Conservation (phyloP, 768 basidiomycete genomes). For the Tulasnella calospora region DNA sequence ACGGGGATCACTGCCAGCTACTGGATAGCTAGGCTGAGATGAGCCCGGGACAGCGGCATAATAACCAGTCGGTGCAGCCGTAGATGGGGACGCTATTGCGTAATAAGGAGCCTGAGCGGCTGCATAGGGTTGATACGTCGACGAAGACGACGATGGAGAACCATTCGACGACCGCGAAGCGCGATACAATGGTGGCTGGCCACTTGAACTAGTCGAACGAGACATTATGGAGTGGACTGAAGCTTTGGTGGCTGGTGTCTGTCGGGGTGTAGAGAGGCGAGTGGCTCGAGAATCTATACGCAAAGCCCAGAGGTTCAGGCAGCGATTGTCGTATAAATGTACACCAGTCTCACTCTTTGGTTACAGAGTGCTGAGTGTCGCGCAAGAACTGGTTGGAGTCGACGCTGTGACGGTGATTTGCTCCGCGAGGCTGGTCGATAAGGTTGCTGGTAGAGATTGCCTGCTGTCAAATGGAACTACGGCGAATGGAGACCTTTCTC, state of each 20-base stretch:
- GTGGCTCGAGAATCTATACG: not conserved
- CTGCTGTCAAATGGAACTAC: not conserved
- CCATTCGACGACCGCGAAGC: not conserved
- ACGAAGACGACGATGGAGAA: not conserved
- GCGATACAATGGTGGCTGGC: not conserved
- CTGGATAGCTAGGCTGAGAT: not conserved
- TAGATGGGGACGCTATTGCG: not conserved
- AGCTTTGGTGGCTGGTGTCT: not conserved
- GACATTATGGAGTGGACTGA: not conserved
- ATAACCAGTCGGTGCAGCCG: not conserved
- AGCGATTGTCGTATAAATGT: not conserved
- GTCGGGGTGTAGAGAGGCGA: not conserved
- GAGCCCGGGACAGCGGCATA: not conserved
- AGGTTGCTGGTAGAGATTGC: not conserved
- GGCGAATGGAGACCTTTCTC: not conserved
- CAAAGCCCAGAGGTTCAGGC: not conserved
- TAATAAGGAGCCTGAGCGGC: not conserved
- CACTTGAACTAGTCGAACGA: not conserved
- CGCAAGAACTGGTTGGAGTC: not conserved
- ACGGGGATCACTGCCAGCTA: not conserved
- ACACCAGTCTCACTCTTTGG: not conserved
- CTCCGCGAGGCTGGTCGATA: not conserved
- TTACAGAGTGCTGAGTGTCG: not conserved
- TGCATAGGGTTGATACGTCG: not conserved
- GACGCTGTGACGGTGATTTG: not conserved